Evolutionary conservation across 768 basidiomycete species (phyloP), one percentile per base, ranked within the genome.

Genomic region (Boletus barrowsii): DNA sequence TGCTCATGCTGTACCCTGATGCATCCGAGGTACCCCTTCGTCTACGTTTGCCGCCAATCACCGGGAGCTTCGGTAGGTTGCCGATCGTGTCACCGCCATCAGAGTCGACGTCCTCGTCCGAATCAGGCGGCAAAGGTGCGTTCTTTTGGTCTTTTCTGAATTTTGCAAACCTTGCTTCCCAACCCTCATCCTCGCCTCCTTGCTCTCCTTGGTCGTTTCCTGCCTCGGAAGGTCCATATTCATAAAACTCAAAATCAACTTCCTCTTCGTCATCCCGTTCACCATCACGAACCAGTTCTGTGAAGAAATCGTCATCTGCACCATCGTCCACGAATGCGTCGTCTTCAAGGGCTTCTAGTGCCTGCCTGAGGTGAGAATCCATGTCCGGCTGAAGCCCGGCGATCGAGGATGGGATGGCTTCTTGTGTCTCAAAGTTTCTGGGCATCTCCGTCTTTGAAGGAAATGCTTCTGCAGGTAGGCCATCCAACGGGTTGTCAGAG

Each of bases 1-100:
- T 94, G 69, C 90, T 96, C 94, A 99, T 98, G 67, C 89, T 92
- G 77, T 96, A 96, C 13, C 92, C 94, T 20, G 91, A 93, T 10
- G 91, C 93, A 58, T 93, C 88, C 47, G 90, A 93, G 0, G 84
- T 77, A 4, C 84, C 86, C 61, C 85, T 85, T 59, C 84, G 77
- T 65, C 88, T 76, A 65, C 84, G 81, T 73, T 84, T 83, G 6
- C 88, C 87, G 15, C 93, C 88, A 46, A 86, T 77, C 52, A 96
- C 88, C n/a, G 86, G 83, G 60, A 93, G 79, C 47, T 76, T 77
- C 11, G 87, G 88, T 10, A 98, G 71, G 3, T 80, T 82, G 0
- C 86, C 84, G 29, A 99, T 70, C 0, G 92, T 97, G 68, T 98
- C 96, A 3, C 77, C 86, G 35, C 77, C 83, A 61, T 94, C 93